Percentiles rank a stretch among this genome's conserved stretches.
Conservation (phyloP, 225 moss, liverwort and hornwort genomes). For the Bryum argenteum region DNA sequence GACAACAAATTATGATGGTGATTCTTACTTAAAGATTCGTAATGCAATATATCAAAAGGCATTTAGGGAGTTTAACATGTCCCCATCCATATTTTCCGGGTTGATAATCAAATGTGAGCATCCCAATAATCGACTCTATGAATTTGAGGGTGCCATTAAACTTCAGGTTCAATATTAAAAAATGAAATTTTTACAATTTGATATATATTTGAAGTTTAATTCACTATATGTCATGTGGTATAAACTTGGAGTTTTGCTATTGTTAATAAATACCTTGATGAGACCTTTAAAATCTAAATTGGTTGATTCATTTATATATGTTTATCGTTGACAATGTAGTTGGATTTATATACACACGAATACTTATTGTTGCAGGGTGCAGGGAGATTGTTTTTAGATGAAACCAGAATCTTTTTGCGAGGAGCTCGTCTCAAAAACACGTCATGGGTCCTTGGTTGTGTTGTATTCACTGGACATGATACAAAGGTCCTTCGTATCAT, state of each 20-base stretch:
- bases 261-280: not conserved
- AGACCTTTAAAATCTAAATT: not conserved
- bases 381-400: conserved; percentile 77
- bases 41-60: conserved; percentile 75
- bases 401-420: conserved; percentile 65
- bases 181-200: not conserved
- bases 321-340: too few species aligned
- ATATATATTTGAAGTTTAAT: not conserved
- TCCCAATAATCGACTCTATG: conserved; percentile 79
- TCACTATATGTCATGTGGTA: not conserved
- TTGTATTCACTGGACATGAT: conserved; percentile 79
- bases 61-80: conserved; percentile 63
- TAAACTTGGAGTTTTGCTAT: not conserved
- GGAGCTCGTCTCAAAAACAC: conserved; percentile 82
- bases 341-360: not conserved
- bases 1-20: conserved; percentile 85
- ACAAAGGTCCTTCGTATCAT: conserved; percentile 84
- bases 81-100: conserved; percentile 72
- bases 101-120: conserved; percentile 85
- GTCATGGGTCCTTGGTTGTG: conserved; percentile 86
- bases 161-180: conserved; percentile 66
- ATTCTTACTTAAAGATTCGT: conserved; percentile 71
- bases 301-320: too few species aligned
- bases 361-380: conserved; percentile 50
- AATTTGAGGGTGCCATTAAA: conserved; percentile 83